Conservation (phyloP, 306 rosid genomes). For the Vigna angularis region DNA sequence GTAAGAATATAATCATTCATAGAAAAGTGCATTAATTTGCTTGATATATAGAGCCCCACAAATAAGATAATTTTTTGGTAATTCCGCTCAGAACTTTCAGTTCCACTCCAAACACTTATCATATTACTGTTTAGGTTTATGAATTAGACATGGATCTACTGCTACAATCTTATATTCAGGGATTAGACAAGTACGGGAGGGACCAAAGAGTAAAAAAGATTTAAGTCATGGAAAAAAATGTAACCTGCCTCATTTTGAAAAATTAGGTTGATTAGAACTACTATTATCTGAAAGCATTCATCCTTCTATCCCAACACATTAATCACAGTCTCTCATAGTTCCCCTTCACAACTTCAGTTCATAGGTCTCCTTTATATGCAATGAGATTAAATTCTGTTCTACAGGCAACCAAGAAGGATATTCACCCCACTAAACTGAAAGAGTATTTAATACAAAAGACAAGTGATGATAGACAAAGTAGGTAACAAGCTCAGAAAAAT, state of each 20-base stretch:
- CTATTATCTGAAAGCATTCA: constrained; percentile 13
- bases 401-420: constrained; percentile 60
- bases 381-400: constrained; percentile 35
- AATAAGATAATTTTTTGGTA: constrained; percentile 14
- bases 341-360: constrained; percentile 33
- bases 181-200: background rate
- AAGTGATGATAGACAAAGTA: constrained; percentile 33
- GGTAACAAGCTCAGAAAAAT: constrained; percentile 25
- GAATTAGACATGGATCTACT: background rate
- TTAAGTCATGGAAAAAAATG: constrained; percentile 6
- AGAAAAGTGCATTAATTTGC: constrained; percentile 27
- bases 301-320: background rate
- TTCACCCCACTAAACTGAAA: constrained; percentile 56
- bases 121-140: background rate
- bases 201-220: background rate
- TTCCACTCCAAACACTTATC: background rate
- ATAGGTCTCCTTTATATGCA: constrained; percentile 11
- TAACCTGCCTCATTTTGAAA: constrained; percentile 13
- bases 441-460: constrained; percentile 55
- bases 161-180: background rate
- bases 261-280: background rate
- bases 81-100: background rate
- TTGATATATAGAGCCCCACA: background rate
- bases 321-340: background rate
- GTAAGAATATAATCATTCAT: constrained; percentile 49